phyloP scores from a whole-genome alignment of 2,329 filamentous ascomycete species.

The Pseudogymnoascus sp. region DNA sequence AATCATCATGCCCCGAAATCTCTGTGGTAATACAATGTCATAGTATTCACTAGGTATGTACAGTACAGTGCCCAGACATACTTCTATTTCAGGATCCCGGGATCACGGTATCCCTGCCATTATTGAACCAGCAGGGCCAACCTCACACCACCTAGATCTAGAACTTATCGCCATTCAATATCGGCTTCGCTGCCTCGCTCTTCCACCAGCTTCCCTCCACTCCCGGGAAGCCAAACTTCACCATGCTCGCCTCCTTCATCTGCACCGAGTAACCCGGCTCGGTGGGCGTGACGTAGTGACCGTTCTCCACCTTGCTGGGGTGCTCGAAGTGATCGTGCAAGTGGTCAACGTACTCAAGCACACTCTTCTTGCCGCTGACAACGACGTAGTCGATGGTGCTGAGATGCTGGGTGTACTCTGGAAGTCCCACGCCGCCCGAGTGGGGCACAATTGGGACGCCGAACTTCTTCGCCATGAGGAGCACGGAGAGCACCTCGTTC shows the following conservation, averaged over 20 bases:
- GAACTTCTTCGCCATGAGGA: conserved; percentile 47
- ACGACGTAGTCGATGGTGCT: conserved; percentile 89
- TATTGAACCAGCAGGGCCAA: background rate
- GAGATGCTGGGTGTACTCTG: conserved; percentile 89
- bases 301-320: conserved; percentile 69
- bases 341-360: conserved; percentile 88
- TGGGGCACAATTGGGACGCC: conserved; percentile 79
- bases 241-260: conserved; percentile 87
- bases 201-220: conserved; percentile 78
- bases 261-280: conserved; percentile 85
- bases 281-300: conserved; percentile 78
- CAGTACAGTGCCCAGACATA: background rate
- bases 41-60: conserved; percentile 4
- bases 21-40: conserved; percentile 4
- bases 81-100: background rate
- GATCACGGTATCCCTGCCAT: background rate
- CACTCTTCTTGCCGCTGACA: conserved; percentile 69
- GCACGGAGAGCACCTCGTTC: conserved; percentile 78
- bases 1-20: background rate
- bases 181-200: conserved; percentile 42
- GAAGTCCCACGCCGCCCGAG: conserved; percentile 79
- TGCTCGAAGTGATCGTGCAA: conserved; percentile 88
- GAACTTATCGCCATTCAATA: conserved; percentile 27
- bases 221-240: conserved; percentile 66
- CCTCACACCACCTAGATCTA: conserved; percentile 13